These are phyloP conservation scores for Epithele typhae DNA, from an alignment of 768 basidiomycete species.

Conservation along the genomic window DNA sequence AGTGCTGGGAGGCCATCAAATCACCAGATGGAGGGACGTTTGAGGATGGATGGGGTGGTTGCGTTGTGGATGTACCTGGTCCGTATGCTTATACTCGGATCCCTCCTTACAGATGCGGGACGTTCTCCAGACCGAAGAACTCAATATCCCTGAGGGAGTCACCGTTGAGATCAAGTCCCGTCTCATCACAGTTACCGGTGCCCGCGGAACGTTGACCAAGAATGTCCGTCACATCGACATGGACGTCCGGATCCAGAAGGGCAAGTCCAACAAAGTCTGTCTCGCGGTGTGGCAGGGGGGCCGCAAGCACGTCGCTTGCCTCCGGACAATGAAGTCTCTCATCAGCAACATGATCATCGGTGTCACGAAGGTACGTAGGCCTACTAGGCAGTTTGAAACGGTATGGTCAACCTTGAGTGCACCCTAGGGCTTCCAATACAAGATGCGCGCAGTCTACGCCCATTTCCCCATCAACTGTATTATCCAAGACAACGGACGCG, in stretches of 20 bases:
- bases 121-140: conserved; percentile 90
- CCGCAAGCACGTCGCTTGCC: conserved; percentile 97
- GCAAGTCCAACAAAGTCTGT: conserved; percentile 74
- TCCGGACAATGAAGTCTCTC: conserved; percentile 91
- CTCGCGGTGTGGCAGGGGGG: conserved; percentile 98
- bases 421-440: conserved; percentile 95
- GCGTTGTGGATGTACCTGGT: conserved; percentile 27
- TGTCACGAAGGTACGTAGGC: conserved; percentile 74
- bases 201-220: conserved; percentile 90
- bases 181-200: conserved; percentile 86
- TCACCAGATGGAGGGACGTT: conserved; percentile 4
- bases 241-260: conserved; percentile 84
- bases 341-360: conserved; percentile 98
- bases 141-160: conserved; percentile 83
- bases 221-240: conserved; percentile 90
- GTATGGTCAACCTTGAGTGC: not conserved
- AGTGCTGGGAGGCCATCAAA: conserved; percentile 1
- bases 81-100: conserved; percentile 20
- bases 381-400: not conserved
- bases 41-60: conserved; percentile 38
- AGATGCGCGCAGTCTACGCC: conserved; percentile 99
- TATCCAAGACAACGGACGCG: conserved; percentile 68
- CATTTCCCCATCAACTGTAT: conserved; percentile 99
- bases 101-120: conserved; percentile 71
- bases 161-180: conserved; percentile 87